A percentile compares a stretch with the other conserved stretches of the same genome.
phyloP scores from a whole-genome alignment of 768 basidiomycete species.

The Gloeostereum incarnatum region DNA sequence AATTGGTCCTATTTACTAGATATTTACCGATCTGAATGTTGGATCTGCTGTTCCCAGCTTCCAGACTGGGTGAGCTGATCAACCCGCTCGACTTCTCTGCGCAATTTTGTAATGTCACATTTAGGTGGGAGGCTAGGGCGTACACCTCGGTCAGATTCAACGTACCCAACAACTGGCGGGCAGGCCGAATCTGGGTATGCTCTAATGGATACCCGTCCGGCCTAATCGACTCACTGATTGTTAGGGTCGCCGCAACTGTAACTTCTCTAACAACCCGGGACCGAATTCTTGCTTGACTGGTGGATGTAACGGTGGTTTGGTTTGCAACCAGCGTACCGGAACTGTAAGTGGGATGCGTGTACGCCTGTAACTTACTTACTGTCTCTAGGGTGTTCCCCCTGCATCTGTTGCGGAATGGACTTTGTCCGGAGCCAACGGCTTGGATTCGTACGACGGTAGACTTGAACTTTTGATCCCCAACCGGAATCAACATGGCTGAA shows the following conservation, averaged over 20 bases:
- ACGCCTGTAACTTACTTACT: constrained; percentile 24
- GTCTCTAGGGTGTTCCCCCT: constrained; percentile 28
- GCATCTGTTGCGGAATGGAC: constrained; percentile 39
- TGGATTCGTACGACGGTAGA: constrained; percentile 5
- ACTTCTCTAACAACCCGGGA: constrained; percentile 45
- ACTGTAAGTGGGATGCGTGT: constrained; percentile 41
- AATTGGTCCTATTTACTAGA: constrained; percentile 17
- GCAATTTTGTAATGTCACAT: neutral
- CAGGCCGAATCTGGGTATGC: constrained; percentile 29
- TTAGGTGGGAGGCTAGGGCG: constrained; percentile 20
- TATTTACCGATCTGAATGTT: constrained; percentile 34
- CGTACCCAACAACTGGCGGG: constrained; percentile 44
- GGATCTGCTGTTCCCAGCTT: constrained; percentile 23
- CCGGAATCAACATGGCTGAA: neutral
- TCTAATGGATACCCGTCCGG: too few species aligned
- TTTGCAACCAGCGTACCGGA: constrained; percentile 39
- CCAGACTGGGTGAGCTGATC: constrained; percentile 22
- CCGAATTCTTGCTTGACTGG: constrained; percentile 55
- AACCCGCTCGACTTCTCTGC: neutral
- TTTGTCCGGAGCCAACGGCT: constrained; percentile 12
- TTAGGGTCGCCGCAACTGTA: constrained; percentile 56
- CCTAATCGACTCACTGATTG: constrained; percentile 5
- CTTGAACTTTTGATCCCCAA: constrained; percentile 31
- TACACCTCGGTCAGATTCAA: constrained; percentile 22
- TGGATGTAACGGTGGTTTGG: constrained; percentile 69